Base-by-base conservation (phyloP, 202 grass and related monocot species). In the Schoenoplectus tabernaemontani region DNA sequence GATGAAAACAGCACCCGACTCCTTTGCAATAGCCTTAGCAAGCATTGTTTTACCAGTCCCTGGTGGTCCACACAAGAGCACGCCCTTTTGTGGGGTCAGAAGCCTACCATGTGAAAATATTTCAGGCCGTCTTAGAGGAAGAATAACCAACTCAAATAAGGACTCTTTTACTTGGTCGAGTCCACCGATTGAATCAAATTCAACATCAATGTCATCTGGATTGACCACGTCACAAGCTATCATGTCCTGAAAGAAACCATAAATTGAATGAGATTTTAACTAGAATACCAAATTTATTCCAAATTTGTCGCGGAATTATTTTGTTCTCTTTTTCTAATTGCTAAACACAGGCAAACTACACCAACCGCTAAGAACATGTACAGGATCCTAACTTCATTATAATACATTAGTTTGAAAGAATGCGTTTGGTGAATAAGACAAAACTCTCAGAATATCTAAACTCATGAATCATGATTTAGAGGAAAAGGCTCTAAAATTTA, bases 211-310 rank as follows among this genome's bases (percentile, higher is more conserved):
- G 69, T 88, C 82, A 81, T 95, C 91, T 28, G 91, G 96, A 89
- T 98, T 95, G 83, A 98, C 93, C 61, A 98, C 91, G 82, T 98
- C 96, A 66, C 96, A 95, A 20, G 88, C 88, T 86, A 98, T 92
- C 62, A 98, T 86, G 67, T 98, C 95, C 95, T 94, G 68, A 22
- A 68, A 2, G 43, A 23, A 0, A 74, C 23, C 69, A 51, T 3
- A 17, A n/a, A 53, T 9, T 33, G 6, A 34, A 11, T 9, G 6
- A 54, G 28, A 30, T 28, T 32, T 62, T 34, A 54, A 53, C 19
- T 15, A 34, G 7, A 33, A 73, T 17, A 32, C 5, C 24, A 32
- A 39, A 46, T 4, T 74, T 33, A 17, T 32, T 53, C 46, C 17
- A 1, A 53, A 70, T 28, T 47, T 13, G 22, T 46, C 9, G 20